These are phyloP conservation scores for Stephania japonica DNA, from an alignment of 164 flowering plant genomes.

Conservation along the genomic window DNA sequence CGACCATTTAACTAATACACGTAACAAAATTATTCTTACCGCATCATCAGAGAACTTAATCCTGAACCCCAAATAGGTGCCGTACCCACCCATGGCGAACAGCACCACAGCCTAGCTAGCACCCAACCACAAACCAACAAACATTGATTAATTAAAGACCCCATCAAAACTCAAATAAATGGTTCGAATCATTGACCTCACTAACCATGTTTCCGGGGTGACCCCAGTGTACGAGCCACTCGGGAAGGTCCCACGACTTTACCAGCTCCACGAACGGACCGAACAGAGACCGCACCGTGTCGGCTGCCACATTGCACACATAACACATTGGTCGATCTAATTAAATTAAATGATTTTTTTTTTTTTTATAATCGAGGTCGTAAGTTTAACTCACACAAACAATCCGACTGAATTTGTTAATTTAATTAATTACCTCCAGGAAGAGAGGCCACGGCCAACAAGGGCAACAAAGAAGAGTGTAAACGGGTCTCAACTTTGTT, in stretches of 20 bases:
- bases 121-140: neutral
- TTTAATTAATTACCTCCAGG: constrained; percentile 62
- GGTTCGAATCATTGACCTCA: too few relatives aligned
- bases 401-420: too few relatives aligned
- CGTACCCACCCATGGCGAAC: constrained; percentile 97
- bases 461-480: constrained; percentile 38
- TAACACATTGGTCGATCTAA: too few relatives aligned
- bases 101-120: constrained; percentile 75
- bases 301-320: too few relatives aligned
- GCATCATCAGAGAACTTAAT: constrained; percentile 66
- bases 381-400: too few relatives aligned
- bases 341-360: too few relatives aligned
- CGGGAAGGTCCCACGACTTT: constrained; percentile 68
- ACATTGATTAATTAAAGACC: too few relatives aligned
- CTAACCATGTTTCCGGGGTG: constrained; percentile 94
- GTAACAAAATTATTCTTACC: too few relatives aligned
- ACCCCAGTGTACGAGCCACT: constrained; percentile 97
- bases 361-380: too few relatives aligned
- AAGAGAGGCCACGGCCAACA: constrained; percentile 56
- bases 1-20: too few relatives aligned
- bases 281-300: constrained; percentile 46
- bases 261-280: constrained; percentile 78
- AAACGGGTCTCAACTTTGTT: constrained; percentile 23
- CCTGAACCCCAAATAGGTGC: constrained; percentile 83
- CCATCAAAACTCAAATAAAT: too few relatives aligned